Conservation (phyloP, 768 basidiomycete species). For the Tricholoma matsutake region DNA sequence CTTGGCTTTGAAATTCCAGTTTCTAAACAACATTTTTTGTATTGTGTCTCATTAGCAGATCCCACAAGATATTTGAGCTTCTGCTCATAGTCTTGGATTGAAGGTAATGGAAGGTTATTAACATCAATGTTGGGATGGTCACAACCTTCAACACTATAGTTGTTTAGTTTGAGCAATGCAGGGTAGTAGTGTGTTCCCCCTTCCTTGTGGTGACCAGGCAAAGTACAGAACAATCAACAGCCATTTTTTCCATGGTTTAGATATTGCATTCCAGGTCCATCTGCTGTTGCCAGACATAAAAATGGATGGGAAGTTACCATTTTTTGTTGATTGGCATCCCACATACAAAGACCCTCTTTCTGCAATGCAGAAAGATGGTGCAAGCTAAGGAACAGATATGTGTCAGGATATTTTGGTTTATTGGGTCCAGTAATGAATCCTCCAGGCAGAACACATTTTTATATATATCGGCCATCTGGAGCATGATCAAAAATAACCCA, state of each 20-base stretch:
- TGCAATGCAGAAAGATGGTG: neutral
- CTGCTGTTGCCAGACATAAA: no score
- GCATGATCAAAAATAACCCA: neutral
- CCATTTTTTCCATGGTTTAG: neutral
- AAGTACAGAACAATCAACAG: neutral
- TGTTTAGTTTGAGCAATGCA: neutral
- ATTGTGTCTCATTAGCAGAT: neutral
- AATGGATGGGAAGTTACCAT: neutral
- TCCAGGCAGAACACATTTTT: neutral
- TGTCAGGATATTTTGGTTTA: neutral
- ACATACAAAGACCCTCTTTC: neutral
- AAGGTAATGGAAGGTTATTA: neutral
- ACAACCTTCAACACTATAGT: neutral
- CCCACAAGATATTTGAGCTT: neutral
- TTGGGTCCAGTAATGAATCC: neutral
- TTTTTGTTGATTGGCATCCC: neutral
- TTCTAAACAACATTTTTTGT: neutral
- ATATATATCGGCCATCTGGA: neutral
- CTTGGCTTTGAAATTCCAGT: neutral
- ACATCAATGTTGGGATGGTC: neutral
- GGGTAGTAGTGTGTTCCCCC: neutral
- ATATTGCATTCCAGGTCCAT: neutral
- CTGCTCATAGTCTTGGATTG: neutral
- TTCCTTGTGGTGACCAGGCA: neutral
- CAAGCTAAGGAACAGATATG: neutral